Evolutionary conservation across 1,139 yeast genomes (phyloP), one percentile per base, ranked within the genome.

Genomic region (Yamadazyma songkhlaensis): DNA sequence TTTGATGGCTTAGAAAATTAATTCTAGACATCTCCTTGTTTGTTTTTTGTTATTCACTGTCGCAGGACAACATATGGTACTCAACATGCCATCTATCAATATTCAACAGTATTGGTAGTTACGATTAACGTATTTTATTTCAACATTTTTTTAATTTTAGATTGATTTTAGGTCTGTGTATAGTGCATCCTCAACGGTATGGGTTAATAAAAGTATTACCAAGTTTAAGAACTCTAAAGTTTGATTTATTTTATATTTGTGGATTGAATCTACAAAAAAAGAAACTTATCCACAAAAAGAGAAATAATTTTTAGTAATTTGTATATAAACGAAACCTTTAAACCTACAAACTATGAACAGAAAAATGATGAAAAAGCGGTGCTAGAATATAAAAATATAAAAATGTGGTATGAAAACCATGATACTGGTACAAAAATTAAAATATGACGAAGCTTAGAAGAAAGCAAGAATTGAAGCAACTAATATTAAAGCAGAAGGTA

Each of bases 111-210:
- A 36, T 35, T 34, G 29, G 29, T 31, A 31, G 31, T 25, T 25
- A 17, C 20, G 20, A 17, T 17, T 17, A 17, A 17, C 20, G 20
- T 17, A 17, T 17, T 17, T 17, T 17, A 17, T 17, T 17, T 17
- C 20, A 17, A 17, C 20, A 12, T 30, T 30, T 21, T n/a, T 22
- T 29, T 29, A 24, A 15, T 30, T 26, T 22, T 33, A 17, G 20
- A 24, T 32, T 32, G 29, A 32, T 25, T 33, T 39, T 36, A 35
- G 36, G 38, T 31, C 63, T 59, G 62, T 57, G 60, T 51, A 56
- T 56, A 54, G 50, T 49, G 43, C 54, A 49, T 49, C 54, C 54
- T 49, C 54, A 49, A 49, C 54, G 54, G 54, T 43, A 47, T 47
- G 52, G 48, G 30, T 32, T 28, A 35, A 35, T 38, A 35, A 35